These are phyloP conservation scores for Komagataella kurtzmanii DNA, from an alignment of 805 yeast species.

Conservation along the genomic window DNA sequence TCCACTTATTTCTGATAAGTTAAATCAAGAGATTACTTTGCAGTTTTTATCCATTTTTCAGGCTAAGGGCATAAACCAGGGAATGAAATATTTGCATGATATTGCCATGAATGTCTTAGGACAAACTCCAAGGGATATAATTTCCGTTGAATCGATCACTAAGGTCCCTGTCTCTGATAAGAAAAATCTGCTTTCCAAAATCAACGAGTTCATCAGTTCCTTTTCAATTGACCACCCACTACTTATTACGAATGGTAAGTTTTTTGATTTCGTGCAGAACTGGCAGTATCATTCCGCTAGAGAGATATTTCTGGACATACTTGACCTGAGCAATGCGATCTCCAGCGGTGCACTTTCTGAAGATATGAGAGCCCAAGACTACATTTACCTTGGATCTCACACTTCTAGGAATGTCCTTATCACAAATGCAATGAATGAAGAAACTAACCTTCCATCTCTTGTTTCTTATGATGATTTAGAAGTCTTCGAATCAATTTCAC, in stretches of 20 bases:
- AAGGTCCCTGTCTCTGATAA: conserved; percentile 3
- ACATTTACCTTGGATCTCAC: conserved; percentile 22
- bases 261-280: conserved; percentile 25
- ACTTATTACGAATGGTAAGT: conserved; percentile 63
- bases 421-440: not conserved
- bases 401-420: not conserved
- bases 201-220: conserved; percentile 13
- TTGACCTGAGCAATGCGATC: conserved; percentile 16
- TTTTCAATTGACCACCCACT: conserved; percentile 34
- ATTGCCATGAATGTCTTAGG: conserved; percentile 6
- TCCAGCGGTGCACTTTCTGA: conserved; percentile 14
- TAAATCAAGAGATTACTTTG: conserved; percentile 11
- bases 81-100: conserved; percentile 10
- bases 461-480: not conserved
- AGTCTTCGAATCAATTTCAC: not conserved
- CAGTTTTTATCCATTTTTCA: conserved; percentile 11
- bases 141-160: not conserved
- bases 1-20: conserved; percentile 31
- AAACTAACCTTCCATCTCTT: not conserved
- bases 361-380: conserved; percentile 17
- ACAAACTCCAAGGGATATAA: not conserved
- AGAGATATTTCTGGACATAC: conserved; percentile 40
- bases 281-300: conserved; percentile 28
- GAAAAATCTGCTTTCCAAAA: conserved; percentile 7
- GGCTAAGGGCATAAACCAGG: conserved; percentile 9